These are phyloP conservation scores for Amaranthus palmeri DNA, from an alignment of 148 eudicot genomes.

Conservation along the genomic window DNA sequence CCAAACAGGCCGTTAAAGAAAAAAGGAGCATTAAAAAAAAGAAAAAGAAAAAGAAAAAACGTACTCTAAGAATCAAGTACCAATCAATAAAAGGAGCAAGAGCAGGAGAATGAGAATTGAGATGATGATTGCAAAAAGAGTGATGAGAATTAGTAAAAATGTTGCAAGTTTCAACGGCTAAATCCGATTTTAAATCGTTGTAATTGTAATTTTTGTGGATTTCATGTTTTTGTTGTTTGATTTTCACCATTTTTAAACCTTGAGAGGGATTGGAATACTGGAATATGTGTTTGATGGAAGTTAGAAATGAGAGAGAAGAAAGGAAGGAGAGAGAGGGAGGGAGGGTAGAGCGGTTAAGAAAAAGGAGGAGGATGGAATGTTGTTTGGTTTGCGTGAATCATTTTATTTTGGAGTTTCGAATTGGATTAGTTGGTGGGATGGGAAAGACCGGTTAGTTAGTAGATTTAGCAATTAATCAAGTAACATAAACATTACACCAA, in stretches of 20 bases:
- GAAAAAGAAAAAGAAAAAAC: constrained; percentile 1
- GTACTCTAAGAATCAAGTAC: constrained; percentile 61
- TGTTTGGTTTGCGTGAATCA: constrained; percentile 13
- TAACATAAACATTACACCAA: too few species aligned
- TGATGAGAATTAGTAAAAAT: constrained; percentile 24
- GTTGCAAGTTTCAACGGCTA: constrained; percentile 44
- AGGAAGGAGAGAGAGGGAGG: constrained; percentile 2
- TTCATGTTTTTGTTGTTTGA: constrained; percentile 18
- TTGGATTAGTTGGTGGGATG: constrained; percentile 17
- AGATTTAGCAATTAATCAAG: too few species aligned
- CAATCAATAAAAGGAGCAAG: constrained; percentile 45
- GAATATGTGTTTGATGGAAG: neutral
- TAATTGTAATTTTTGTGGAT: neutral
- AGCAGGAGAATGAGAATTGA: neutral
- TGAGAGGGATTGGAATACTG: neutral
- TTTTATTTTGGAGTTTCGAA: constrained; percentile 20
- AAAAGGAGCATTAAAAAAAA: neutral
- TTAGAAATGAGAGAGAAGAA: neutral
- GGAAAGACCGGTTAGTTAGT: neutral
- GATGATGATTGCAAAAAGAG: constrained; percentile 19
- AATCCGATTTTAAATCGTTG: constrained; percentile 39
- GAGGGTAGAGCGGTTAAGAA: constrained; percentile 58
- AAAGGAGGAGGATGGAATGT: constrained; percentile 26
- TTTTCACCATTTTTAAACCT: constrained; percentile 30
- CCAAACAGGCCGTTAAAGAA: too few species aligned